Evolutionary conservation across 192 early-diverging fungal genomes (phyloP).

Genomic region (Coemansia sp.): DNA sequence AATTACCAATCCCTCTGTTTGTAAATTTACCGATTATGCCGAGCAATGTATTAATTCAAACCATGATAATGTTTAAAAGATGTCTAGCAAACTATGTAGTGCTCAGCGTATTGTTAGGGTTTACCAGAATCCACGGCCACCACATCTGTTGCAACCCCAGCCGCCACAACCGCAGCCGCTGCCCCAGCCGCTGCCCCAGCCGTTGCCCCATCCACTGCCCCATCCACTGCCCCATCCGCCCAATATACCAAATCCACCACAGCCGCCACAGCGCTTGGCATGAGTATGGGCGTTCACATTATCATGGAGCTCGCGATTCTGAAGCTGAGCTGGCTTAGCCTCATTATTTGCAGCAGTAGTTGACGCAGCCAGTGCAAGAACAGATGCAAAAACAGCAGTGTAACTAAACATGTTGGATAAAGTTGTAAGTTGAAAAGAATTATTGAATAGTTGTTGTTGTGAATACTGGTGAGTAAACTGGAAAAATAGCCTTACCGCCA

Average conservation of each 20-base stretch:
- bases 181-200: no score
- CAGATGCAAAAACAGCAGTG: neutral
- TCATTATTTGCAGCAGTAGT: neutral
- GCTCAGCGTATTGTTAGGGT: neutral
- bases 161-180: neutral
- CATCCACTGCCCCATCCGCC: neutral
- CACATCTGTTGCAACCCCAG: neutral
- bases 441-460: neutral
- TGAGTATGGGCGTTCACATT: neutral
- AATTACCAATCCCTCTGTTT: no score
- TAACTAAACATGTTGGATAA: neutral
- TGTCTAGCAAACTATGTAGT: no score
- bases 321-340: neutral
- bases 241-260: neutral
- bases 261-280: neutral
- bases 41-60: no score
- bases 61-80: no score
- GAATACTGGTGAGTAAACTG: neutral
- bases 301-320: neutral
- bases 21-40: no score
- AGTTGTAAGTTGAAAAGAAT: neutral
- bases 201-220: no score
- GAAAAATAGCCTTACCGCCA: no score
- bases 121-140: neutral
- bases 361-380: neutral